phyloP scores from a whole-genome alignment of 2,329 filamentous ascomycete species.

The Zelopaecilomyces penicillatus region DNA sequence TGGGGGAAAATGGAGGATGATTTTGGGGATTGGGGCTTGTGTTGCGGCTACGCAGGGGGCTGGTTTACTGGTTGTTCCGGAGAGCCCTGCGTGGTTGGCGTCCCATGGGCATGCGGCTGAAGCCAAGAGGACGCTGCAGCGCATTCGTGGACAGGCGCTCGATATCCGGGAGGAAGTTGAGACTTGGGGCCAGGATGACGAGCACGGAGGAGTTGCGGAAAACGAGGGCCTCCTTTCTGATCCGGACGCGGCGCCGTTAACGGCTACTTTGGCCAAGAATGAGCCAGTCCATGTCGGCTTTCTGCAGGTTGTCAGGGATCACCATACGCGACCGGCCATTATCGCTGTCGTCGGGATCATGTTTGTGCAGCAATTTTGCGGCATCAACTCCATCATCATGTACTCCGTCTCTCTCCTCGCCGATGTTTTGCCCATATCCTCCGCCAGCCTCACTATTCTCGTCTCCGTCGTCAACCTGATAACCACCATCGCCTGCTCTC shows the following conservation, averaged over 20 bases:
- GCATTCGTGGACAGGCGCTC: slow-evolving; percentile 60
- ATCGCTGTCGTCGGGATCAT: slow-evolving; percentile 84
- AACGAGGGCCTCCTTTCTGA: slow-evolving; percentile 59
- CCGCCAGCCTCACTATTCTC: slow-evolving; percentile 74
- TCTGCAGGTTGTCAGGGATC: slow-evolving; percentile 56
- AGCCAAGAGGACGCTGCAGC: slow-evolving; percentile 62
- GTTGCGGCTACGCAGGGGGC: slow-evolving; percentile 60
- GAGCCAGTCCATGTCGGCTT: slow-evolving; percentile 45
- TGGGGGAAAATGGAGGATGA: slow-evolving; percentile 72
- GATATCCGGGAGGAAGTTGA: slow-evolving; percentile 68
- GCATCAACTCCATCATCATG: slow-evolving; percentile 97
- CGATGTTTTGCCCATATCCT: slow-evolving; percentile 70
- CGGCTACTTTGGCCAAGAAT: slow-evolving; percentile 6
- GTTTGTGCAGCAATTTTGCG: slow-evolving; percentile 85
- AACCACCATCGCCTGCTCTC: slow-evolving; percentile 73
- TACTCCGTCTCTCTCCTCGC: slow-evolving; percentile 89
- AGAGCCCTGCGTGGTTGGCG: slow-evolving; percentile 84
- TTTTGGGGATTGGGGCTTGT: slow-evolving; percentile 63
- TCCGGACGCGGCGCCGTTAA: slow-evolving; percentile 12
- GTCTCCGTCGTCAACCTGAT: slow-evolving; percentile 82
- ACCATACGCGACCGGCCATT: slow-evolving; percentile 62
- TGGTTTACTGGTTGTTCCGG: slow-evolving; percentile 68
- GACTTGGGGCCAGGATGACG: slow-evolving; percentile 43
- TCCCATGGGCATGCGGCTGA: slow-evolving; percentile 50
- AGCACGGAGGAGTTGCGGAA: slow-evolving; percentile 40